A percentile compares a stretch with the other conserved stretches of the same genome.
phyloP scores from a whole-genome alignment of 805 yeast genomes.

The Pachysolen tannophilus region DNA sequence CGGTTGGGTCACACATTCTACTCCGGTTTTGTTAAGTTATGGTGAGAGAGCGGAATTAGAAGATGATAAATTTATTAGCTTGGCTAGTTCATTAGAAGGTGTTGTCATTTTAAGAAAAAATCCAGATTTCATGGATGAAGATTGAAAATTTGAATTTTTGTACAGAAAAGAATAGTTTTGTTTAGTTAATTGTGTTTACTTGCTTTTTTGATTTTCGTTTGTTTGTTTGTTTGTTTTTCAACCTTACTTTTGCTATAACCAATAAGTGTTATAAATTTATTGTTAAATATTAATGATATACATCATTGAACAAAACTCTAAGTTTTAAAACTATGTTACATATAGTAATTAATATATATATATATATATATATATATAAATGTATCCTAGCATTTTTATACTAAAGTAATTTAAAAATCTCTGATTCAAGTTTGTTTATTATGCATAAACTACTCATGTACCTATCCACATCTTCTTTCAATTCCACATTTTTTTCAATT shows the following conservation, averaged over 20 bases:
- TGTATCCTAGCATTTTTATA: too few species aligned
- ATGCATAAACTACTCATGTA: background rate
- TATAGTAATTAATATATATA: background rate
- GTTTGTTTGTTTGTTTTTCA: too few species aligned
- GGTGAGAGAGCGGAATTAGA: conserved; percentile 98
- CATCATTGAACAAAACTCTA: background rate
- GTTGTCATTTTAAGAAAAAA: conserved; percentile 87
- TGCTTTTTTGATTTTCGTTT: too few species aligned
- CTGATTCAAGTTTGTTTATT: background rate
- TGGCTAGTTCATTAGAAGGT: conserved; percentile 82
- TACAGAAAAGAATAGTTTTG: too few species aligned
- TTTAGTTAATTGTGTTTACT: too few species aligned
- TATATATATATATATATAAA: too few species aligned
- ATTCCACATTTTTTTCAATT: too few species aligned
- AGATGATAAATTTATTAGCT: conserved; percentile 82
- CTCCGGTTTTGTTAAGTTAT: conserved; percentile 87
- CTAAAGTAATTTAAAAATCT: too few species aligned
- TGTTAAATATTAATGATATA: background rate
- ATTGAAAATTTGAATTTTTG: too few species aligned
- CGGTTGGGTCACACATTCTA: conserved; percentile 98
- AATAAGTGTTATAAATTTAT: too few species aligned
- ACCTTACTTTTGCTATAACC: too few species aligned
- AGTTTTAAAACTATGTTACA: background rate
- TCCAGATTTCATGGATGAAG: conserved; percentile 71
- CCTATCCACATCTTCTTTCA: too few species aligned